Base-by-base conservation (phyloP, 108 stramenopile genomes). In the Seminavis robusta region DNA sequence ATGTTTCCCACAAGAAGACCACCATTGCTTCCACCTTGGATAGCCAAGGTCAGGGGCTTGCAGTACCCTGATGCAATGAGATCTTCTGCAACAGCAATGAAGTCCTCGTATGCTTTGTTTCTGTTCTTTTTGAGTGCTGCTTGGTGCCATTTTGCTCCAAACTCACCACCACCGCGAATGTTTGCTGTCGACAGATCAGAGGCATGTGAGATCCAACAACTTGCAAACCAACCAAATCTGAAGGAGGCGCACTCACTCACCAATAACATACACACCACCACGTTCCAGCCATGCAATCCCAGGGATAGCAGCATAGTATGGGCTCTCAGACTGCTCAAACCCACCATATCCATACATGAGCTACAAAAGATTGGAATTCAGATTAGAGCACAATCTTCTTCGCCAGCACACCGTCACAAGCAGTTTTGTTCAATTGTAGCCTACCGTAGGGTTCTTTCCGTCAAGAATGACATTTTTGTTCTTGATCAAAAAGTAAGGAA, bases 341-440 rank as follows among this genome's bases (percentile, higher is more conserved):
- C 98, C 95, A 11, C 94, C 94, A 56, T 97, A 97, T 47, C 84
- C 90, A n/a, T n/a, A n/a, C n/a, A n/a, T n/a, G n/a, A n/a, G n/a
- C n/a, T n/a, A n/a, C n/a, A n/a, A n/a, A n/a, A n/a, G n/a, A n/a
- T n/a, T n/a, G n/a, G n/a, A n/a, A n/a, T n/a, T n/a, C n/a, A n/a
- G n/a, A n/a, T n/a, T n/a, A n/a, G n/a, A n/a, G n/a, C n/a, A n/a
- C n/a, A n/a, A n/a, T n/a, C n/a, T n/a, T n/a, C n/a, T n/a, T n/a
- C n/a, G n/a, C n/a, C n/a, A n/a, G n/a, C n/a, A n/a, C n/a, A n/a
- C n/a, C n/a, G n/a, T n/a, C n/a, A n/a, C n/a, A n/a, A n/a, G n/a
- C n/a, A n/a, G n/a, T n/a, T n/a, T n/a, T n/a, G n/a, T n/a, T n/a
- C n/a, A n/a, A n/a, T n/a, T n/a, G 33, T 88, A 83, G 82, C 8